These are phyloP conservation scores for Populus deltoides DNA, from an alignment of 345 rosid genomes.

Conservation along the genomic window DNA sequence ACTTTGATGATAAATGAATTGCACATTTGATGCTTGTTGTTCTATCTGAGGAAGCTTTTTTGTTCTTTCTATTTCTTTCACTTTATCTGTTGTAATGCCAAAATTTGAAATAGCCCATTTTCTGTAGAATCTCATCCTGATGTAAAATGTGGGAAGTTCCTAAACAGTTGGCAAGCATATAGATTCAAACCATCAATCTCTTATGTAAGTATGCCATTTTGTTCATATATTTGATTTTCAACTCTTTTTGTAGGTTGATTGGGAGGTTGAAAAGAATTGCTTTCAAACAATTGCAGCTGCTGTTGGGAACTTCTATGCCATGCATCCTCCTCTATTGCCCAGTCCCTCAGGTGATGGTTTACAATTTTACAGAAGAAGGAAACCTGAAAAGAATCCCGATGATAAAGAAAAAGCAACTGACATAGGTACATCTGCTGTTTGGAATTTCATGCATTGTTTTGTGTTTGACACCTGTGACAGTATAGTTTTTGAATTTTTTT, in stretches of 20 bases:
- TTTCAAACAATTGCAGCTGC: conserved; percentile 86
- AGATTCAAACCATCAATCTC: background rate
- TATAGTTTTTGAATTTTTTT: background rate
- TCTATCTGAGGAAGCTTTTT: too few relatives aligned
- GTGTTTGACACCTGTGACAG: background rate
- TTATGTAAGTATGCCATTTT: background rate
- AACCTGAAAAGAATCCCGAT: conserved; percentile 27
- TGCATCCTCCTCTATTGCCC: conserved; percentile 91
- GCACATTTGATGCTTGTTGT: too few relatives aligned
- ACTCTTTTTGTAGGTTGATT: conserved; percentile 57
- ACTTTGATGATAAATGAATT: too few relatives aligned
- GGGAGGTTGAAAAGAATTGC: conserved; percentile 85
- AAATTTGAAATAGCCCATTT: too few relatives aligned
- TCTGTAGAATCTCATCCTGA: background rate
- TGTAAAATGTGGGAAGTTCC: background rate
- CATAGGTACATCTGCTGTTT: conserved; percentile 37
- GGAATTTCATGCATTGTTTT: background rate
- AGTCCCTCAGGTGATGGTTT: conserved; percentile 74
- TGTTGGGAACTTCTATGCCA: conserved; percentile 81
- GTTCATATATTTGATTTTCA: conserved; percentile 6
- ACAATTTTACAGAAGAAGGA: conserved; percentile 52
- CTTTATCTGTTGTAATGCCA: too few relatives aligned
- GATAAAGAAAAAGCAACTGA: conserved; percentile 24
- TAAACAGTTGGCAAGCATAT: background rate
- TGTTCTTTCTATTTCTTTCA: too few relatives aligned